Evolutionary conservation across 495 filamentous ascomycete species (phyloP), one percentile per base, ranked within the genome.

Genomic region (Penicillium canescens): DNA sequence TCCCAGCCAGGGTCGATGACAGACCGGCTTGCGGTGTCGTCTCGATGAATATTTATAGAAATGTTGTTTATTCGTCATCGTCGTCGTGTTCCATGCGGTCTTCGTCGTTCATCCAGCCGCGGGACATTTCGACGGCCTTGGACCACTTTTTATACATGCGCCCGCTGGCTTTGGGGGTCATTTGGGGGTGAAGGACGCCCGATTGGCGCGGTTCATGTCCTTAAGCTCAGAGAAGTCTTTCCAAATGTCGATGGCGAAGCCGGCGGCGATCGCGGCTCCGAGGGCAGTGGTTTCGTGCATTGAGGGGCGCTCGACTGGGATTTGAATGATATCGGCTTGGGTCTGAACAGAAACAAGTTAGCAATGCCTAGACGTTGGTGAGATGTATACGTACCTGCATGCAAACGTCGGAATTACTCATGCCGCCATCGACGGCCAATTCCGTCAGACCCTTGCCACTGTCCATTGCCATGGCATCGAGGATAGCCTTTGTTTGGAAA

Each of bases 281-380:
- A 96, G 83, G 11, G 92, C 88, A 12, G 92, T 97, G 1, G 92
- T 96, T 75, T 97, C 92, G 50, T 90, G 86, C 92, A 97, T 96
- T 31, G 82, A 80, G 1, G 93, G 93, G 9, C 93, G 83, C 67
- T 95, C 87, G 50, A 96, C 86, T 26, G 86, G 88, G 61, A 98
- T 96, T 61, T 86, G 84, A 61, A 90, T 91, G 44, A 98, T 83
- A 71, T 96, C 87, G 50, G 93, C 88, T 81, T 98, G 92, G 4
- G 90, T 92, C 82, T 88, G 52, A 46, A 28, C 39, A 38, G 24
- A 14, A 20, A 1, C 21, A 2, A 46, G 50, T 66, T 55, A 71
- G 58, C 43, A 16, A 41, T 40, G 13, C 24, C 28, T 18, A n/a
- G 3, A 16, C 2, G 11, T 39, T 14, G 11, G 39, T 9, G n/a